These are phyloP conservation scores for Thymus quinquecostatus DNA, from an alignment of 257 asterid species.

Conservation along the genomic window DNA sequence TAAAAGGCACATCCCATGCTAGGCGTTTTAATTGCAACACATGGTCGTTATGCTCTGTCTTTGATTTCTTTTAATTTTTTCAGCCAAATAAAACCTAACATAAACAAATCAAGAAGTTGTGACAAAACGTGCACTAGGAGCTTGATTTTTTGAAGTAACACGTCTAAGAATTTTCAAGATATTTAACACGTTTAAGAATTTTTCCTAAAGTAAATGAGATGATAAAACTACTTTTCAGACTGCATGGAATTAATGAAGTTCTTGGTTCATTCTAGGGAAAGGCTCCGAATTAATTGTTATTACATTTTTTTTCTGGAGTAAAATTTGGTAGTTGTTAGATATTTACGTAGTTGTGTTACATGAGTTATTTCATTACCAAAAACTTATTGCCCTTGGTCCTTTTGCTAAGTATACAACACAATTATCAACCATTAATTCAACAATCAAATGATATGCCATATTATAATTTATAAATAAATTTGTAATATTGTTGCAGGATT, in stretches of 20 bases:
- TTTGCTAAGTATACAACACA: slow-evolving; percentile 1
- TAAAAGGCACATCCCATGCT: background rate
- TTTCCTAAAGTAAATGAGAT: slow-evolving; percentile 14
- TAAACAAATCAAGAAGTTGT: background rate
- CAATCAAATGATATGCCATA: slow-evolving; percentile 8
- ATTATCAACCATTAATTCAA: slow-evolving; percentile 8
- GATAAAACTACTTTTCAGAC: background rate
- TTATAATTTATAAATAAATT: slow-evolving; percentile 2
- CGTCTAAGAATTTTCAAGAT: background rate
- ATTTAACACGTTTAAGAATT: background rate
- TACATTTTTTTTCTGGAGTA: background rate
- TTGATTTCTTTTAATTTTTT: background rate
- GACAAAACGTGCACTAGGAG: background rate
- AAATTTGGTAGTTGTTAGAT: background rate
- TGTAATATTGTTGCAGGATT: background rate
- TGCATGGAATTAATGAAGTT: background rate
- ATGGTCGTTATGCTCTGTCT: background rate
- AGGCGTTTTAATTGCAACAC: slow-evolving; percentile 6
- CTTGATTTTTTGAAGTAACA: background rate
- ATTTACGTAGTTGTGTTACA: background rate
- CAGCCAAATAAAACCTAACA: too few relatives aligned
- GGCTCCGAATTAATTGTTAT: slow-evolving; percentile 3
- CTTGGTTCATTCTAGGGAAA: slow-evolving; percentile 8
- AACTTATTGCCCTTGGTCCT: background rate
- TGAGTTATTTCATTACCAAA: background rate